A percentile compares a stretch with the other conserved stretches of the same genome.
These are phyloP conservation scores for Taphrina communis DNA, from an alignment of 1,139 yeast species.

Conservation along the genomic window DNA sequence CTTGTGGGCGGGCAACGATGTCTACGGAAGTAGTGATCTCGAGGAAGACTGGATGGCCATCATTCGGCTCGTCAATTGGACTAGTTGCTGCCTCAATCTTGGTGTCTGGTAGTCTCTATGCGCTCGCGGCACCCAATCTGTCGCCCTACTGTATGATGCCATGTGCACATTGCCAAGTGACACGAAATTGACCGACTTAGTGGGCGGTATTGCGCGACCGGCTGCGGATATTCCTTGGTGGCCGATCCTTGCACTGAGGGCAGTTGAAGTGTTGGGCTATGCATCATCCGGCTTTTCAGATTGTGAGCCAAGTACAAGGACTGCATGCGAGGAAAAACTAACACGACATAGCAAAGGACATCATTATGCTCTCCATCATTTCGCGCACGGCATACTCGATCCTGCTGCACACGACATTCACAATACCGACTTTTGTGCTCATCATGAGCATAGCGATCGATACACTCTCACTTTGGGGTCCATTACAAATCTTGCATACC, in stretches of 20 bases:
- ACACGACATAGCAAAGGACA: constrained; percentile 4
- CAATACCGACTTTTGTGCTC: constrained; percentile 15
- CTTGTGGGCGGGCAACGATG: background rate
- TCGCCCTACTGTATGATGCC: constrained; percentile 9
- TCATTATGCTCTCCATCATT: constrained; percentile 12
- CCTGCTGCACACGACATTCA: constrained; percentile 22
- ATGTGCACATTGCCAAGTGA: background rate
- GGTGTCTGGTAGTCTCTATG: constrained; percentile 22
- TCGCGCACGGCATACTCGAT: constrained; percentile 18
- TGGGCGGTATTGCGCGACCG: constrained; percentile 23
- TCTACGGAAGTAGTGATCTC: constrained; percentile 2
- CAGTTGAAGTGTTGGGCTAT: constrained; percentile 8
- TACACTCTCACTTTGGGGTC: constrained; percentile 20
- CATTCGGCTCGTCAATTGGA: background rate
- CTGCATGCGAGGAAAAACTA: background rate
- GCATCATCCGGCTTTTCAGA: constrained; percentile 15
- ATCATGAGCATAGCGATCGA: constrained; percentile 18
- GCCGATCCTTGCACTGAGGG: constrained; percentile 5
- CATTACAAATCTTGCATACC: constrained; percentile 1
- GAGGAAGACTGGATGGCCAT: constrained; percentile 5
- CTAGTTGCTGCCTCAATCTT: constrained; percentile 10
- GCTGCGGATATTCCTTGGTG: constrained; percentile 19
- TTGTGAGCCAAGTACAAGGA: background rate
- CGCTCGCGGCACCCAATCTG: constrained; percentile 7
- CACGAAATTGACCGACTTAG: constrained; percentile 10